phyloP scores from a whole-genome alignment of 139 green algal species.

The Edaphochlamys debaryana region DNA sequence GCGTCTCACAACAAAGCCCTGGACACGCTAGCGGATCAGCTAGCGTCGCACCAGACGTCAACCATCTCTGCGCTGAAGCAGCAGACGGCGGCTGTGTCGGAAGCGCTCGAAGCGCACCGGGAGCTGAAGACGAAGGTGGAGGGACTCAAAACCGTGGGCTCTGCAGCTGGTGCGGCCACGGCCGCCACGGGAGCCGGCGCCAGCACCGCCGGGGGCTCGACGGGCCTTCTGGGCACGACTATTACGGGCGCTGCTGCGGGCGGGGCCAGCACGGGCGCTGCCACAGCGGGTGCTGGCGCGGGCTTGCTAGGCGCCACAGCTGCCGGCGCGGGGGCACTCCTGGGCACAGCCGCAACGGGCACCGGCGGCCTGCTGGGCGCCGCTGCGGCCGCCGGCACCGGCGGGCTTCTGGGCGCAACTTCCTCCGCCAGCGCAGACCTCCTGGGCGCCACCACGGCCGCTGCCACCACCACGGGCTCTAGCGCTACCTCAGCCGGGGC shows the following conservation, averaged over 20 bases:
- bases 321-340: not conserved
- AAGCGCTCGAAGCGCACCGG: constrained; percentile 31
- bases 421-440: too few relatives aligned
- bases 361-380: too few relatives aligned
- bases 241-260: too few relatives aligned
- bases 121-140: constrained; percentile 8
- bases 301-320: not conserved
- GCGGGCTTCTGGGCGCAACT: too few relatives aligned
- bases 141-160: not conserved
- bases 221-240: too few relatives aligned
- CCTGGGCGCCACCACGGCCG: not conserved
- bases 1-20: constrained; percentile 26
- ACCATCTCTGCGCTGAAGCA: constrained; percentile 30
- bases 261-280: not conserved
- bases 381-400: too few relatives aligned
- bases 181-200: not conserved
- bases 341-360: too few relatives aligned
- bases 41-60: constrained; percentile 27
- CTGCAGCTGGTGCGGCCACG: not conserved
- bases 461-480: not conserved
- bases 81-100: constrained; percentile 24
- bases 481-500: not conserved
- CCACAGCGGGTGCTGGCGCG: not conserved
- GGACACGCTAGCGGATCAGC: constrained; percentile 16
- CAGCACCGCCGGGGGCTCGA: not conserved